These are phyloP conservation scores for Neofusicoccum parvum DNA, from an alignment of 2,329 filamentous ascomycete species.

Conservation along the genomic window DNA sequence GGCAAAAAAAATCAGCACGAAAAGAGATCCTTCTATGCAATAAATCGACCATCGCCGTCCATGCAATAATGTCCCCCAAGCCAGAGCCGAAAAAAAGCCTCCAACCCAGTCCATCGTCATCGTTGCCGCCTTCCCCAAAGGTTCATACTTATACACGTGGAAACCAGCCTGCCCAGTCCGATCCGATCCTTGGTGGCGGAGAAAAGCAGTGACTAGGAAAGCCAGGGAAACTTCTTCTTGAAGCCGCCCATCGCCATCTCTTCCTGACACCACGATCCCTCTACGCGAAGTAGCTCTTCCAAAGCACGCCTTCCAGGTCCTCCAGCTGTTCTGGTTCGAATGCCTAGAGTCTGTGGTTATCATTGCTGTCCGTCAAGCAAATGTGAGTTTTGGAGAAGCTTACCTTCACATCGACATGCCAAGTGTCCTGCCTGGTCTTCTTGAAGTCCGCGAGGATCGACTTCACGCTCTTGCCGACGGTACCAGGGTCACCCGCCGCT, in stretches of 20 bases:
- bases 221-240: not conserved
- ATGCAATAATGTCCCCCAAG: not conserved
- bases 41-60: not conserved
- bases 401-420: constrained; percentile 97
- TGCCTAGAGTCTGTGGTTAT: constrained; percentile 48
- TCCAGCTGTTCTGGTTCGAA: constrained; percentile 93
- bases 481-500: constrained; percentile 84
- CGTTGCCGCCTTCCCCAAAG: no score
- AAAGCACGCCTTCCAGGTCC: constrained; percentile 91
- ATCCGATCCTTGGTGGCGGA: not conserved
- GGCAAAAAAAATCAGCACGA: no score
- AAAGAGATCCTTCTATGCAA: not conserved
- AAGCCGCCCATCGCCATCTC: not conserved
- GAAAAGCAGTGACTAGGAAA: not conserved
- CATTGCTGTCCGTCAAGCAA: not conserved
- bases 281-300: constrained; percentile 99
- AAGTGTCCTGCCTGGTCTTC: constrained; percentile 98
- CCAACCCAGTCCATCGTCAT: no score
- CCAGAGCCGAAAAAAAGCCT: not conserved
- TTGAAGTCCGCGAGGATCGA: constrained; percentile 94
- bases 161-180: not conserved
- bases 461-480: constrained; percentile 96
- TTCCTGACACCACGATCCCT: not conserved
- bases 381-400: constrained; percentile 31
- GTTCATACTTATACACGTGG: not conserved